Percentiles rank a stretch among this genome's conserved stretches.
Conservation (phyloP, 2,329 filamentous ascomycete genomes). For the Calonectria pseudoreteaudii region DNA sequence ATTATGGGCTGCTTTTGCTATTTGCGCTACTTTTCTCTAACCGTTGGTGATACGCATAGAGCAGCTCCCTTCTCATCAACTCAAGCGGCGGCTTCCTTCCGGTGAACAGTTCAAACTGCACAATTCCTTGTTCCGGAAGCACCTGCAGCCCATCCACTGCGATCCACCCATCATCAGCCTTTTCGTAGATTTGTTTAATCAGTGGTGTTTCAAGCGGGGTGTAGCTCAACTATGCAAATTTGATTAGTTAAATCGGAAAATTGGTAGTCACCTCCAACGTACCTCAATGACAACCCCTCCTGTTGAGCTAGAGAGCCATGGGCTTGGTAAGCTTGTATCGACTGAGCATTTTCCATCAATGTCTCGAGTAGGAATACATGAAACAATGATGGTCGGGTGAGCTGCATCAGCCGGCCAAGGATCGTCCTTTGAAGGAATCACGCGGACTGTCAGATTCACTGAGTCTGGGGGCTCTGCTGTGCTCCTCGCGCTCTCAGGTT, state of each 20-base stretch:
- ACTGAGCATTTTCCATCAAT: slow-evolving; percentile 16
- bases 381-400: slow-evolving; percentile 31
- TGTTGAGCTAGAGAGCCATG: slow-evolving; percentile 68
- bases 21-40: neutral
- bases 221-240: slow-evolving; percentile 10
- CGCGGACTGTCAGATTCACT: slow-evolving; percentile 28
- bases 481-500: neutral
- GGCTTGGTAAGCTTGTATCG: slow-evolving; percentile 63
- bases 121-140: slow-evolving; percentile 70
- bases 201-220: slow-evolving; percentile 51
- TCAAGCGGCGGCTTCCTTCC: slow-evolving; percentile 67
- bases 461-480: neutral
- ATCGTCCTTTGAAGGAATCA: slow-evolving; percentile 40
- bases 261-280: neutral
- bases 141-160: slow-evolving; percentile 70
- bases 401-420: slow-evolving; percentile 23
- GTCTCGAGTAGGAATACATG: slow-evolving; percentile 21
- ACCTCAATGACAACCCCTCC: slow-evolving; percentile 67
- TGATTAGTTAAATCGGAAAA: slow-evolving; percentile 59
- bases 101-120: slow-evolving; percentile 73
- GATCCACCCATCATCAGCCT: slow-evolving; percentile 64
- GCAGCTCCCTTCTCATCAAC: slow-evolving; percentile 56
- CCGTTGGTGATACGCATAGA: slow-evolving; percentile 6
- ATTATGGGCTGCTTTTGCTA: neutral
- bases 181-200: slow-evolving; percentile 63